phyloP scores from a whole-genome alignment of 176 grass and related monocot genomes.

The Alloteropsis semialata region DNA sequence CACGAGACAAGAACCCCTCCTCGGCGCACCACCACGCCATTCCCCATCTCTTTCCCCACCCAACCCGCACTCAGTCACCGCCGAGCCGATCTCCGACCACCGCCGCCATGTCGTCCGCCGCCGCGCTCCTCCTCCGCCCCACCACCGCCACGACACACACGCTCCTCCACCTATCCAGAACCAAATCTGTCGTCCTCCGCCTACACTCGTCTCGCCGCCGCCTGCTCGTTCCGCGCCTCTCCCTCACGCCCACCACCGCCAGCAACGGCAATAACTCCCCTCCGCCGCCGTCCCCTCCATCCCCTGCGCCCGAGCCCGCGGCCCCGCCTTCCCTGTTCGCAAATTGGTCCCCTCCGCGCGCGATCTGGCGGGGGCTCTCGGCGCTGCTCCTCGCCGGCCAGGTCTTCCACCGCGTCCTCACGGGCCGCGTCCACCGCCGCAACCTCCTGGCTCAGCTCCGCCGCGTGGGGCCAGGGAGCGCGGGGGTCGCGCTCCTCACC shows the following conservation, averaged over 20 bases:
- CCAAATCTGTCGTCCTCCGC: conserved; percentile 25
- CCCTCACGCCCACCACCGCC: conserved; percentile 32
- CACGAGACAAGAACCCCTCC: background rate
- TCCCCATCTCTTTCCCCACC: conserved; percentile 32
- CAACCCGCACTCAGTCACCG: background rate
- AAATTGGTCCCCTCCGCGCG: conserved; percentile 61
- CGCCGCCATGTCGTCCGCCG: conserved; percentile 29
- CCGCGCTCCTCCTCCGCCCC: conserved; percentile 38
- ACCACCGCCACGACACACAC: background rate
- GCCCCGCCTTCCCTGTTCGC: conserved; percentile 30
- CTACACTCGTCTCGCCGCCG: conserved; percentile 19
- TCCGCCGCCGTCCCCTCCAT: conserved; percentile 15
- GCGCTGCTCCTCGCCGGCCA: conserved; percentile 81
- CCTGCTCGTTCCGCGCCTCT: conserved; percentile 27
- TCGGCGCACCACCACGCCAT: background rate
- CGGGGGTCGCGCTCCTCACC: conserved; percentile 88
- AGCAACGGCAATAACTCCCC: conserved; percentile 43
- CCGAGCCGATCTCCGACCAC: conserved; percentile 35
- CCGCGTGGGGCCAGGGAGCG: conserved; percentile 71
- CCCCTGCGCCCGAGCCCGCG: background rate
- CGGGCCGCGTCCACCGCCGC: conserved; percentile 75
- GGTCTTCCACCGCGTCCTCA: conserved; percentile 71
- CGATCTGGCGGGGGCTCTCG: conserved; percentile 87
- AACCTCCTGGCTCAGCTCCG: conserved; percentile 90
- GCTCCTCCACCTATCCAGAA: background rate